Base-by-base conservation (phyloP, 495 filamentous ascomycete species). In the Penicillium canariense region DNA sequence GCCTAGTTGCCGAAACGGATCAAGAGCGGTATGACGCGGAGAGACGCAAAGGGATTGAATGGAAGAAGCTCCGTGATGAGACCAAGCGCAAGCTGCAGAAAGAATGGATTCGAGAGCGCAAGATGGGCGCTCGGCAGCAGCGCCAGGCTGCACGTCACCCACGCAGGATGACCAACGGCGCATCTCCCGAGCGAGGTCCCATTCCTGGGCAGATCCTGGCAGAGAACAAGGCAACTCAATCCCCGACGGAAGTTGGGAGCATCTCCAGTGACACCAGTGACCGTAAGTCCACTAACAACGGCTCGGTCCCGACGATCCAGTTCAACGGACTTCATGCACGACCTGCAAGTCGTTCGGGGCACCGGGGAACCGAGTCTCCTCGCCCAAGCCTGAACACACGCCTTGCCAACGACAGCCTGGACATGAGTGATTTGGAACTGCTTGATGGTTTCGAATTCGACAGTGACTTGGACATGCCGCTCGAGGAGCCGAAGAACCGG, bases 1-100 rank as follows among this genome's bases (percentile, higher is more conserved):
- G 86, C 15, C 79, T 85, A 18, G 74, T 86, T 20, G 67, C 76
- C 26, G 86, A 90, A 58, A 84, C 83, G 5, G 74, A 85, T n/a
- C 74, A 80, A 49, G 86, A 90, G 61, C 85, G 84, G 67, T 60
- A 68, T 25, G 62, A 69, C 5, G 71, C 79, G 30, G 59, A 74
- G 45, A 68, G 69, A 48, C 73, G 75, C 34, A 77, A 76, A 54
- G 77, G 73, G 1, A 68, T 60, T 0, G 73, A 76, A 40, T 66
- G 72, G 27, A 67, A 62, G 35, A 77, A 73, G 56, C 68, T 74
- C 12, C 75, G 70, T 2, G 72, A 75, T 2, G 67, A 73, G 22
- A 71, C 67, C 10, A 69, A 74, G 38, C 66, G 66, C 44, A 64
- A 71, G 54, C 71, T 81, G 20, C 79, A 85, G 58, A 80, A 79